Evolutionary conservation across 2,329 filamentous ascomycete species (phyloP), one percentile per base, ranked within the genome.

Genomic region (Penicillium sp.): DNA sequence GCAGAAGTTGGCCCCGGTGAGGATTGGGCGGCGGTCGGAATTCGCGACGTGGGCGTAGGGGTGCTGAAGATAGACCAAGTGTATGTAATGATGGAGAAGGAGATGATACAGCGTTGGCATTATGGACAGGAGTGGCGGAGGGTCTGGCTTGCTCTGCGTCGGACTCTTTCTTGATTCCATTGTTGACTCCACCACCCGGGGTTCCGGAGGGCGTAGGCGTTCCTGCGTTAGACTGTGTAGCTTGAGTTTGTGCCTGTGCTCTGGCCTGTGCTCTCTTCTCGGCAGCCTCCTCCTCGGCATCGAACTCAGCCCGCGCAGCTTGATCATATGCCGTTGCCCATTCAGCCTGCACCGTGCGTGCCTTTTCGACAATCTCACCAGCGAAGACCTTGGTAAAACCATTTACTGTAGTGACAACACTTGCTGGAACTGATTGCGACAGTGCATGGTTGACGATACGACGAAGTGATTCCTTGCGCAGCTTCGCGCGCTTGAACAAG

Each of bases 301-400:
- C 79, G 63, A 81, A 81, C 62, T 79, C 74, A 23, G 76, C 79
- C 47, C 79, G 77, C 3, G 80, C 79, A 2, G 75, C 77, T 63
- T 82, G 71, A 54, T 80, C 79, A 51, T 76, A 74, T 6, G 77
- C 79, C 6, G 76, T 74, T 12, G 75, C 75, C 70, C 72, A 76
- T 60, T 78, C 73, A 64, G 76, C 56, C 66, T 87, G 85, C 5
- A 88, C 83, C 9, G 82, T 81, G 51, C 84, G 75, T 15, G 85
- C 85, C 60, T 81, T 79, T 67, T 88, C 85, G 50, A 87, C 80
- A 51, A 88, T 77, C 60, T 85, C 82, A 46, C 84, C 85, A 12
- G 84, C 82, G 69, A 86, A 87, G 57, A 85, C 79, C 68, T 88
- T 88, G 18, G 82, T 82, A 65, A 85, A 86, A 10, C 82, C 82